Evolutionary conservation across 202 grass and related monocot genomes (phyloP), one percentile per base, ranked within the genome.

Genomic region (Hordeum pubiflorum): DNA sequence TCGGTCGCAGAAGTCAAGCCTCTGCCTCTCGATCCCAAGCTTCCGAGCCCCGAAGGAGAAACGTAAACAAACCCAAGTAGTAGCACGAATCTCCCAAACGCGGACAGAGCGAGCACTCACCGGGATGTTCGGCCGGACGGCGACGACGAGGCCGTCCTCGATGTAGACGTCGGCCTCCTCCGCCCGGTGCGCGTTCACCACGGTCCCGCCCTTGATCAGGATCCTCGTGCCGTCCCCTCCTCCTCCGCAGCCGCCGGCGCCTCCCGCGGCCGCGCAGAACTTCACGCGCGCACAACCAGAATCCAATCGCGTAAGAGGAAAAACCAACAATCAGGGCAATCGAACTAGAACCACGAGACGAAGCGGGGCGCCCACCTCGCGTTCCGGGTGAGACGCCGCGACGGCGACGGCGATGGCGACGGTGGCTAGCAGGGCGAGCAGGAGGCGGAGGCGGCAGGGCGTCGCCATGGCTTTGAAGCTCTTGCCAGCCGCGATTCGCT

Each of bases 191-290:
- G 90, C 95, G 82, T 98, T 98, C 70, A 98, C 95, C 72, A 95
- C 92, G 40, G 92, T 98, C 66, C 95, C 90, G 60, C 90, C 90
- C 89, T 81, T 94, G 90, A 98, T 93, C 82, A 98, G 86, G 83
- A 98, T 89, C 69, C 86, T 97, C 71, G 79, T 76, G 39, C 58
- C 78, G 26, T 87, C 67, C 58, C 90, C 87, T 52, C 82, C 84
- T 48, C 44, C 46, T 50, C 82, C 84, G 57, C 74, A 52, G 41
- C 83, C 78, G 54, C 67, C 61, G 63, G 32, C 18, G 38, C 22
- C 86, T 10, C 68, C 79, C 18, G 75, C 76, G 31, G 86, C 83
- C 23, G 83, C 76, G 77, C 92, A 94, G 78, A 94, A 94, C 90
- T 94, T 83, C 65, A 37, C 15, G 38, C 39, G 10, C 18, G 14